Percentiles rank a stretch among this genome's conserved stretches.
These are phyloP conservation scores for Phytophthora melonis DNA, from an alignment of 352 stramenopile genomes.

Conservation along the genomic window DNA sequence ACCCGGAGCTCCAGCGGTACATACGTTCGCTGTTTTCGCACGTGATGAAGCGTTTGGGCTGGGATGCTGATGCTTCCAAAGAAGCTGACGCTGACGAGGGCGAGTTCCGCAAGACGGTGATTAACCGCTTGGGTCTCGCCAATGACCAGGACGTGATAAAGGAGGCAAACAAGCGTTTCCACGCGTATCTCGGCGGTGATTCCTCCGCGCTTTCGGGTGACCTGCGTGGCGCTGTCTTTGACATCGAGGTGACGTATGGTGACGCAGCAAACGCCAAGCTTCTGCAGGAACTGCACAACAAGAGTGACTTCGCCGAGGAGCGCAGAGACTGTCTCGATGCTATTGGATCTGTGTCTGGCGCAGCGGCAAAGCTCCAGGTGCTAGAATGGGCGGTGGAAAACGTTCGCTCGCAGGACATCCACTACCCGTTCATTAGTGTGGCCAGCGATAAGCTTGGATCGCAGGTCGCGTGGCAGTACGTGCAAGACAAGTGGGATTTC, in stretches of 20 bases:
- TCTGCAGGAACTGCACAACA: slow-evolving; percentile 69
- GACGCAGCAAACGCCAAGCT: slow-evolving; percentile 58
- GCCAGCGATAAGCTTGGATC: slow-evolving; percentile 53
- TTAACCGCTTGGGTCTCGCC: slow-evolving; percentile 59
- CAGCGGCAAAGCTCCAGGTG: slow-evolving; percentile 58
- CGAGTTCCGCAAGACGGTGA: slow-evolving; percentile 72
- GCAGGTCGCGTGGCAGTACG: slow-evolving; percentile 72
- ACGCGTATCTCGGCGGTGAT: slow-evolving; percentile 57
- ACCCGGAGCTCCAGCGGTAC: slow-evolving; percentile 62
- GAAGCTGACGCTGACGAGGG: slow-evolving; percentile 52
- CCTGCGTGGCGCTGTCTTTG: slow-evolving; percentile 65
- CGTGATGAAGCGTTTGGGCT: slow-evolving; percentile 68
- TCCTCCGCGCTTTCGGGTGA: slow-evolving; percentile 59
- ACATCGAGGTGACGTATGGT: slow-evolving; percentile 53
- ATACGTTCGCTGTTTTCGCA: slow-evolving; percentile 60
- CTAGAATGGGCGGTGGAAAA: slow-evolving; percentile 81
- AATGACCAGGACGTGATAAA: slow-evolving; percentile 60
- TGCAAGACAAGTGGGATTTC: slow-evolving; percentile 71
- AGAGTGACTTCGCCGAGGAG: slow-evolving; percentile 73
- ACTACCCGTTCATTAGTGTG: slow-evolving; percentile 61
- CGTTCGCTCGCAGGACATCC: slow-evolving; percentile 76
- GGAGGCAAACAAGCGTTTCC: slow-evolving; percentile 67
- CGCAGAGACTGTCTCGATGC: slow-evolving; percentile 66
- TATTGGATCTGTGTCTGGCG: slow-evolving; percentile 59
- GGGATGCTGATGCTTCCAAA: slow-evolving; percentile 43